Percentiles rank a stretch among this genome's conserved stretches.
phyloP scores from a whole-genome alignment of 2,329 filamentous ascomycete species.

The Pseudogymnoascus sp. region DNA sequence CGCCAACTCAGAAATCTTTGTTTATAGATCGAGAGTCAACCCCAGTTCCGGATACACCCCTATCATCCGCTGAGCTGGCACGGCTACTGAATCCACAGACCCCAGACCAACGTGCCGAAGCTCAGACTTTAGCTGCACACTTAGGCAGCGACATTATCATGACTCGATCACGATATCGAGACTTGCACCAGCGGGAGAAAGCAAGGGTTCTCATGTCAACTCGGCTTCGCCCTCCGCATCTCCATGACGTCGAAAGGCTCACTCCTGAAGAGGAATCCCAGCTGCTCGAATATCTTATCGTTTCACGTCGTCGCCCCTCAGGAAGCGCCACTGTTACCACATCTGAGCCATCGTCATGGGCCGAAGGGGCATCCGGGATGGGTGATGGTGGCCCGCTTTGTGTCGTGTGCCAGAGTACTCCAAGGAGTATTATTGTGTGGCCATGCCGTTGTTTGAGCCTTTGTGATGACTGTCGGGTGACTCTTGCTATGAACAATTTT shows the following conservation, averaged over 20 bases:
- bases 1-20: slow-evolving; percentile 65
- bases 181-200: slow-evolving; percentile 60
- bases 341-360: slow-evolving; percentile 45
- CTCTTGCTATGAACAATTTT: slow-evolving; percentile 93
- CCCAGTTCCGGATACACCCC: slow-evolving; percentile 52
- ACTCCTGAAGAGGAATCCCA: slow-evolving; percentile 53
- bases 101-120: slow-evolving; percentile 72
- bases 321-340: slow-evolving; percentile 13
- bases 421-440: slow-evolving; percentile 88
- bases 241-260: slow-evolving; percentile 35
- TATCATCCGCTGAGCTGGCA: slow-evolving; percentile 65
- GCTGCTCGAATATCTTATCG: slow-evolving; percentile 52
- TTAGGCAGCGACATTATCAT: slow-evolving; percentile 63
- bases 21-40: slow-evolving; percentile 46
- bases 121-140: slow-evolving; percentile 72
- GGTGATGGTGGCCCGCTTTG: slow-evolving; percentile 74
- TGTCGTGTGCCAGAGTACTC: slow-evolving; percentile 84
- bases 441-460: slow-evolving; percentile 90
- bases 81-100: slow-evolving; percentile 74
- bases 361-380: slow-evolving; percentile 64
- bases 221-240: slow-evolving; percentile 30
- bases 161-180: slow-evolving; percentile 72
- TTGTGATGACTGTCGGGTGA: slow-evolving; percentile 91
- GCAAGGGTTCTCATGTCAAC: slow-evolving; percentile 57
- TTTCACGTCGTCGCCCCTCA: slow-evolving; percentile 28